A percentile compares a stretch with the other conserved stretches of the same genome.
Conservation (phyloP, 2,329 filamentous ascomycete genomes). For the Sporothrix humicola region DNA sequence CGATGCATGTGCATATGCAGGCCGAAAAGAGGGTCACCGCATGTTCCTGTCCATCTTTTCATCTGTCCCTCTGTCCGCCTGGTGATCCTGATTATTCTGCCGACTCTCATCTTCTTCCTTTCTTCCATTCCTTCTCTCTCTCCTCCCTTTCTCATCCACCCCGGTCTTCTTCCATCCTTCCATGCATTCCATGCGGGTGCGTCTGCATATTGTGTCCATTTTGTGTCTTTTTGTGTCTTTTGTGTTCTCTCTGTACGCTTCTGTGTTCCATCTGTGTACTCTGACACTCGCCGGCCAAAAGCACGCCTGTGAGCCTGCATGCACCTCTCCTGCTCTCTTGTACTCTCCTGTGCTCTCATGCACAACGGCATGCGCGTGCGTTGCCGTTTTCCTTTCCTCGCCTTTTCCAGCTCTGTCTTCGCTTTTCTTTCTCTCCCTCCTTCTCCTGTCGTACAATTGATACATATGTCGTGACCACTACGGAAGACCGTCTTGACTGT, state of each 20-base stretch:
- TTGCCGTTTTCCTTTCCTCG: background rate
- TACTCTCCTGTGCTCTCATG: background rate
- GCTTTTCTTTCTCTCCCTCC: background rate
- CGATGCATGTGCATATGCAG: conserved; percentile 15
- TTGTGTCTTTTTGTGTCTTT: background rate
- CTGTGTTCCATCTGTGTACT: background rate
- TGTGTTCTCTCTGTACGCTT: background rate
- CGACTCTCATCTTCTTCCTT: background rate
- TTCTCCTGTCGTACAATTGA: background rate
- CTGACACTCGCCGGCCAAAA: background rate
- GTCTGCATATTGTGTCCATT: background rate
- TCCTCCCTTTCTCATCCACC: background rate
- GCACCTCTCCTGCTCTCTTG: background rate
- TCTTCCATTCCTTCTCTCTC: background rate
- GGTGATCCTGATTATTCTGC: background rate
- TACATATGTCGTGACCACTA: conserved; percentile 21
- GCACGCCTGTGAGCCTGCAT: conserved; percentile 8
- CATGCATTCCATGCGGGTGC: conserved; percentile 23
- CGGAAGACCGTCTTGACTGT: conserved; percentile 18
- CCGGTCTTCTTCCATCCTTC: conserved; percentile 17
- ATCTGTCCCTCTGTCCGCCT: background rate
- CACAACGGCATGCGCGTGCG: conserved; percentile 6
- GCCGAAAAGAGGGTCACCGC: background rate
- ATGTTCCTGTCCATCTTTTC: background rate
- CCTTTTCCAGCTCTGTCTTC: background rate